Conservation (phyloP, 305 asterid genomes). For the Fraxinus sp. region DNA sequence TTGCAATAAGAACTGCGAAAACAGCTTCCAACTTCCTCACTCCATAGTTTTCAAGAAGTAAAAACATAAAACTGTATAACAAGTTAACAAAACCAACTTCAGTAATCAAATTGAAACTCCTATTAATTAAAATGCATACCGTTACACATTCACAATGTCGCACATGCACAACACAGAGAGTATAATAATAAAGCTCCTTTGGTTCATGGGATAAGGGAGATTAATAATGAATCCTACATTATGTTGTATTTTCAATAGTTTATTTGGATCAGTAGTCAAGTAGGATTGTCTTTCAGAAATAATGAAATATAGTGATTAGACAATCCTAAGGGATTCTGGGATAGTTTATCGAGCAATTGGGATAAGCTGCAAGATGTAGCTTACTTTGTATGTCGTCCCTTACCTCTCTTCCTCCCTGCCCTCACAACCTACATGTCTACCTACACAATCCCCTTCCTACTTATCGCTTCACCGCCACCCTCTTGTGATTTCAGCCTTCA, state of each 20-base stretch:
- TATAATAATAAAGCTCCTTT: no score
- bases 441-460: not conserved
- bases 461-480: not conserved
- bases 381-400: not conserved
- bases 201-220: not conserved
- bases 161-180: conserved; percentile 5
- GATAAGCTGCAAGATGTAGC: not conserved
- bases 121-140: conserved; percentile 26
- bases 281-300: not conserved
- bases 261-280: not conserved
- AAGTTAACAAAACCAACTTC: conserved; percentile 27
- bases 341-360: not conserved
- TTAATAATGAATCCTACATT: not conserved
- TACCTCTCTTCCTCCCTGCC: not conserved
- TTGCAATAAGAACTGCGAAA: conserved; percentile 80
- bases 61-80: conserved; percentile 57
- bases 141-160: conserved; percentile 2
- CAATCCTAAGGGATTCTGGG: not conserved
- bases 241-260: not conserved
- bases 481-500: not conserved
- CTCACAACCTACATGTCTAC: not conserved
- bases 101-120: conserved; percentile 20
- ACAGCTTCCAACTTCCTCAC: conserved; percentile 97
- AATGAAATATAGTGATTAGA: not conserved
- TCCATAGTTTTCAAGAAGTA: conserved; percentile 96